Evolutionary conservation across 495 filamentous ascomycete species (phyloP).

Genomic region (Aspergillus affinis): DNA sequence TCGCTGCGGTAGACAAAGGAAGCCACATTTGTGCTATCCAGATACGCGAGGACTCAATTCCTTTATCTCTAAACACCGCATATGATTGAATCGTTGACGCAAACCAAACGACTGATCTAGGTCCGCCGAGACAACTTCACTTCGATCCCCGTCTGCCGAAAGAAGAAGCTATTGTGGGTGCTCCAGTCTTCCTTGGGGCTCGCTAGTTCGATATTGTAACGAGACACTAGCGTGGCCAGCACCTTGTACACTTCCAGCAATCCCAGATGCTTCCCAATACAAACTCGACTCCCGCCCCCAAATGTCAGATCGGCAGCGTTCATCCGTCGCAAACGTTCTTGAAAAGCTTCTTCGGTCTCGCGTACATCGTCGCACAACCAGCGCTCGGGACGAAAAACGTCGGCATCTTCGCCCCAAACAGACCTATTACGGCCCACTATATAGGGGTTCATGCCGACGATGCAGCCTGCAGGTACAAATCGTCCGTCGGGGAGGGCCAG

Average conservation of each 20-base stretch:
- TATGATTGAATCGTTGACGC: no score
- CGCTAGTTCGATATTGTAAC: constrained; percentile 51
- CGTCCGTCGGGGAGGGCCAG: constrained; percentile 49
- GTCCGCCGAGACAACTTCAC: constrained; percentile 18
- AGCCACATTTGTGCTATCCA: no score
- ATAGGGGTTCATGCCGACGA: constrained; percentile 54
- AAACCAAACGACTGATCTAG: no score
- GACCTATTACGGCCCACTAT: constrained; percentile 51
- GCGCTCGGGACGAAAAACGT: constrained; percentile 60
- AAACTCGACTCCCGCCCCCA: constrained; percentile 52
- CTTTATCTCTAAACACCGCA: no score
- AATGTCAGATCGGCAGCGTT: constrained; percentile 44
- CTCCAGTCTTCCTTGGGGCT: constrained; percentile 43
- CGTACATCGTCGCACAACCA: constrained; percentile 57
- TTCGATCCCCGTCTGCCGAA: constrained; percentile 48
- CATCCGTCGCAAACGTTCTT: constrained; percentile 40
- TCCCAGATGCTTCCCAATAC: constrained; percentile 55
- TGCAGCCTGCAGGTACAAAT: constrained; percentile 45
- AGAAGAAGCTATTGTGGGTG: constrained; percentile 54
- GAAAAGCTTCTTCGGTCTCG: constrained; percentile 46
- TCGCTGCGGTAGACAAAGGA: no score
- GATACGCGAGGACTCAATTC: no score
- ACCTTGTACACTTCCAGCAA: constrained; percentile 60
- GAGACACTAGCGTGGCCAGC: constrained; percentile 48
- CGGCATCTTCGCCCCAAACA: constrained; percentile 63